Evolutionary conservation across 1,139 yeast species (phyloP).

Genomic region (Scheffersomyces segobiensis): DNA sequence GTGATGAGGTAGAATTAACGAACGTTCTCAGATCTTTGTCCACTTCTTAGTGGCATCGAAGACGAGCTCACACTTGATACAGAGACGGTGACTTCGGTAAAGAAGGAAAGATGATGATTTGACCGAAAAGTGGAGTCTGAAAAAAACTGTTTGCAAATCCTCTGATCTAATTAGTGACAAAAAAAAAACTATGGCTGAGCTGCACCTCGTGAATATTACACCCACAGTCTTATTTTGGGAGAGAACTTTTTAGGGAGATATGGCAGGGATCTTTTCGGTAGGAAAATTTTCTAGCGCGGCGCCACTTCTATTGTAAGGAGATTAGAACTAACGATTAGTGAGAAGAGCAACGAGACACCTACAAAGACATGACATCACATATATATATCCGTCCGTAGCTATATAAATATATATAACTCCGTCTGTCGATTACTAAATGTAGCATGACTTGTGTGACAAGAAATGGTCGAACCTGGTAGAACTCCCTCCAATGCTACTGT

Average conservation of each 20-base stretch:
- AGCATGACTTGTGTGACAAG: neutral
- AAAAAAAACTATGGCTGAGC: neutral
- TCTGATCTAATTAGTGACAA: slow-evolving; percentile 1
- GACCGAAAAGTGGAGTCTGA: neutral
- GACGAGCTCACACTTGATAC: neutral
- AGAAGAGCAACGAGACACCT: neutral
- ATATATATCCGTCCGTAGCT: neutral
- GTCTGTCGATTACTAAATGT: neutral
- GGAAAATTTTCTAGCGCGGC: neutral
- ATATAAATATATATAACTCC: neutral
- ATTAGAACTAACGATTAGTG: neutral
- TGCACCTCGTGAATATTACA: neutral
- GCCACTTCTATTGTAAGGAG: neutral
- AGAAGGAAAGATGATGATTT: neutral
- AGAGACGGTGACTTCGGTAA: neutral
- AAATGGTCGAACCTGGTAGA: neutral
- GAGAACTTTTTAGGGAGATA: neutral
- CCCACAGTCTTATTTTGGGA: neutral
- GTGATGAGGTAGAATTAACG: neutral
- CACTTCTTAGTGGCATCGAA: neutral
- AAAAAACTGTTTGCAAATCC: slow-evolving; percentile 2
- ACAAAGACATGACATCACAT: neutral
- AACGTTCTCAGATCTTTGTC: neutral
- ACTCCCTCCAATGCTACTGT: neutral
- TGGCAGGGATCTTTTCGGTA: neutral